Evolutionary conservation across 768 basidiomycete species (phyloP).

Genomic region (Tephrocybe sp.): DNA sequence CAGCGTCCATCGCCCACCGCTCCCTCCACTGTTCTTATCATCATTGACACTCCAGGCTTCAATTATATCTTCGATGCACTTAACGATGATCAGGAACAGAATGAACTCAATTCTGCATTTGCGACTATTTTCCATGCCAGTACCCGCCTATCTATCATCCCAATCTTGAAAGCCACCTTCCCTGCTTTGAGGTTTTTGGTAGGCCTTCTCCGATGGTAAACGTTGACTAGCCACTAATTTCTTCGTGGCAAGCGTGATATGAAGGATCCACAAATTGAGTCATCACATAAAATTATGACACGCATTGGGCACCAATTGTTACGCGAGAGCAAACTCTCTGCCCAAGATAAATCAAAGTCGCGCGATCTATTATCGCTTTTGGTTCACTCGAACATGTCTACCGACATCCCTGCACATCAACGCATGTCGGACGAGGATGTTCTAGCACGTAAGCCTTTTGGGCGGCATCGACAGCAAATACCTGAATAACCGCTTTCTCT

Average conservation of each 20-base stretch:
- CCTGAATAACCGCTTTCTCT: not conserved
- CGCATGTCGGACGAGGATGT: slow-evolving; percentile 19
- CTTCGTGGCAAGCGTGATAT: slow-evolving; percentile 13
- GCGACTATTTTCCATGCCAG: slow-evolving; percentile 41
- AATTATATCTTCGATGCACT: slow-evolving; percentile 26
- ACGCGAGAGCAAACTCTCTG: slow-evolving; percentile 36
- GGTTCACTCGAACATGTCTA: slow-evolving; percentile 51
- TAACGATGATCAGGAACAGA: slow-evolving; percentile 24
- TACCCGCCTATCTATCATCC: slow-evolving; percentile 26
- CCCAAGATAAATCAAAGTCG: slow-evolving; percentile 27
- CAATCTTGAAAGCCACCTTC: slow-evolving; percentile 25
- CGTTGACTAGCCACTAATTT: slow-evolving; percentile 1
- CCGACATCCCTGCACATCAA: slow-evolving; percentile 25
- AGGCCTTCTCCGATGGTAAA: slow-evolving; percentile 8
- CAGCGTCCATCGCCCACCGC: slow-evolving; percentile 25
- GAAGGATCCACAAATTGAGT: slow-evolving; percentile 10
- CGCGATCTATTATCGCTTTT: slow-evolving; percentile 47
- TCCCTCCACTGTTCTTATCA: slow-evolving; percentile 21
- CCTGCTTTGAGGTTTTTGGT: slow-evolving; percentile 34
- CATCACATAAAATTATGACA: slow-evolving; percentile 32
- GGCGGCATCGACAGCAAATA: too few relatives aligned
- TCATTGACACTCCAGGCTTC: slow-evolving; percentile 30
- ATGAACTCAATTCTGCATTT: slow-evolving; percentile 47
- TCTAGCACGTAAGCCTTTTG: slow-evolving; percentile 9
- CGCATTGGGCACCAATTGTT: slow-evolving; percentile 43